Evolutionary conservation across 192 early-diverging fungal species (phyloP).

Genomic region (Umbelopsis ramanniana): DNA sequence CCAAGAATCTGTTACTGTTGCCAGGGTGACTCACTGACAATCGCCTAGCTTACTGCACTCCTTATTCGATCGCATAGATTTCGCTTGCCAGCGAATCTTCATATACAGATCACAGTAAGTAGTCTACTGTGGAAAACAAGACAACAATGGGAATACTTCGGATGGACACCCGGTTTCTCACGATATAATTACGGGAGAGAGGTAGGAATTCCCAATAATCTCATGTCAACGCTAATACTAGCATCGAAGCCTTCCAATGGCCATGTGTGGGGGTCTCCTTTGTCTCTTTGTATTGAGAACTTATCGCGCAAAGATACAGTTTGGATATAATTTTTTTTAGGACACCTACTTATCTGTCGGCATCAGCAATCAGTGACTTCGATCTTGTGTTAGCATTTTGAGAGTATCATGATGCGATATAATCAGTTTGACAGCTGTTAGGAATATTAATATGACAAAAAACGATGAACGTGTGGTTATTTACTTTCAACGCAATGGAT

Average conservation of each 20-base stretch:
- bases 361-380: slow-evolving; percentile 17
- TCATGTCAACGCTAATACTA: slow-evolving; percentile 10
- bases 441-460: background rate
- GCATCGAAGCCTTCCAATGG: background rate
- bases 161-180: slow-evolving; percentile 20
- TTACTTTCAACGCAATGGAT: no score
- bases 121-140: background rate
- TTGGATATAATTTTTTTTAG: no score
- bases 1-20: background rate
- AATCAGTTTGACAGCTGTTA: slow-evolving; percentile 6
- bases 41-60: background rate
- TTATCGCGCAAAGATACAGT: no score
- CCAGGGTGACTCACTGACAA: background rate
- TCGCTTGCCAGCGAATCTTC: no score
- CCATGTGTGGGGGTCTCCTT: background rate
- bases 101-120: background rate
- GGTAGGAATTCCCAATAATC: background rate
- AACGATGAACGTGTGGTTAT: background rate
- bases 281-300: no score
- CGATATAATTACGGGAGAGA: background rate
- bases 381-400: background rate
- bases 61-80: no score
- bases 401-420: background rate
- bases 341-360: no score
- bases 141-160: background rate